These are phyloP conservation scores for Phytophthora ramorum DNA, from an alignment of 352 stramenopile genomes.

Conservation along the genomic window DNA sequence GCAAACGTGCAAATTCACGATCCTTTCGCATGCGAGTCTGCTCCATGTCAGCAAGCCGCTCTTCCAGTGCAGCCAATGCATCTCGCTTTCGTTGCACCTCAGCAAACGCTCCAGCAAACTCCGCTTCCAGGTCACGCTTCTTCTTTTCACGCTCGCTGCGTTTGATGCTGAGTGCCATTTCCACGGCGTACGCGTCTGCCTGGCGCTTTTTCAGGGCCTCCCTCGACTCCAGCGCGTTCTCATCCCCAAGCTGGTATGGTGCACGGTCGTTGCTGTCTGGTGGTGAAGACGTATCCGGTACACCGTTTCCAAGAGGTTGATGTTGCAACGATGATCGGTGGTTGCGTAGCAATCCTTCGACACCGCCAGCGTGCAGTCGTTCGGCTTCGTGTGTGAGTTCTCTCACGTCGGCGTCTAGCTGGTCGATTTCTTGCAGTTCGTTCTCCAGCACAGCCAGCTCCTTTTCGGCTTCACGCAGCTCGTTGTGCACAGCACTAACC, in stretches of 20 bases:
- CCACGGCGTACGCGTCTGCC: slow-evolving; percentile 90
- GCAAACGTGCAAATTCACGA: slow-evolving; percentile 92
- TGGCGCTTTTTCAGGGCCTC: slow-evolving; percentile 55
- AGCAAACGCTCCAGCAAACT: slow-evolving; percentile 91
- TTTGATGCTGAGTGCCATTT: slow-evolving; percentile 95
- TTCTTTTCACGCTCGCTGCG: slow-evolving; percentile 91
- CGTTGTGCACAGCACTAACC: slow-evolving; percentile 90
- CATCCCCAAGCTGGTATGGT: slow-evolving; percentile 56
- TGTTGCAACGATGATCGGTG: slow-evolving; percentile 34
- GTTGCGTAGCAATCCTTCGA: slow-evolving; percentile 58
- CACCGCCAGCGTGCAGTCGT: slow-evolving; percentile 70
- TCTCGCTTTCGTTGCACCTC: slow-evolving; percentile 92
- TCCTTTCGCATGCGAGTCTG: slow-evolving; percentile 92
- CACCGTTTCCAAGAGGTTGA: slow-evolving; percentile 60
- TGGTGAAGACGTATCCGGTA: slow-evolving; percentile 33
- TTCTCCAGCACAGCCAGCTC: slow-evolving; percentile 91
- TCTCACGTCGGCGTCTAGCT: slow-evolving; percentile 90
- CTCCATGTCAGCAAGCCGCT: slow-evolving; percentile 93
- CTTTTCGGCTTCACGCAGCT: slow-evolving; percentile 91
- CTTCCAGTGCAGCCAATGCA: slow-evolving; percentile 80
- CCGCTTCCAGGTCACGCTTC: slow-evolving; percentile 91
- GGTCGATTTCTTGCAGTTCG: slow-evolving; percentile 93
- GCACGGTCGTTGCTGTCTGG: slow-evolving; percentile 22
- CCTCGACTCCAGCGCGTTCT: slow-evolving; percentile 60
- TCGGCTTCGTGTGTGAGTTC: slow-evolving; percentile 93